phyloP scores from a whole-genome alignment of 306 rosid genomes.

The Cyamopsis tetragonoloba region DNA sequence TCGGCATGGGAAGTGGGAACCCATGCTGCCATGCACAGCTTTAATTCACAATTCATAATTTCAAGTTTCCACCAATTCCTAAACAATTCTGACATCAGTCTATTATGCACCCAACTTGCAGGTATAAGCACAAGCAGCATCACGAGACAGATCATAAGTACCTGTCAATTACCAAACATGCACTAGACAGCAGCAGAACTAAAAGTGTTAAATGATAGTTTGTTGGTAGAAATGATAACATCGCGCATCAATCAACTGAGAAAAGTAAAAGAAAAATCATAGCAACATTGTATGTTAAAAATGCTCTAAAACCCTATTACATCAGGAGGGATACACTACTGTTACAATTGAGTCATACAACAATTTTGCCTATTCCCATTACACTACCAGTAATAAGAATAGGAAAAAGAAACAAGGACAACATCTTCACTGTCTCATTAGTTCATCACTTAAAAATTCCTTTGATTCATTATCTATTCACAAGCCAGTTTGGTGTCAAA shows the following conservation, averaged over 20 bases:
- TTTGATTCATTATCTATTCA: conserved; percentile 43
- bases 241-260: background rate
- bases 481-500: conserved; percentile 89
- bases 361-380: conserved; percentile 41
- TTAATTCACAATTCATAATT: background rate
- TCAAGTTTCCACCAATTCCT: conserved; percentile 8
- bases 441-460: background rate
- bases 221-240: conserved; percentile 25
- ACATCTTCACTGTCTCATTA: conserved; percentile 22
- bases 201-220: conserved; percentile 25
- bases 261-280: conserved; percentile 18
- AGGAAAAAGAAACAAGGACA: background rate
- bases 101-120: background rate
- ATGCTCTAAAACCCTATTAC: conserved; percentile 39
- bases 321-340: conserved; percentile 24
- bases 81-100: background rate
- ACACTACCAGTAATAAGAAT: conserved; percentile 14
- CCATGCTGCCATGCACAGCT: conserved; percentile 1
- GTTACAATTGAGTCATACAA: conserved; percentile 38
- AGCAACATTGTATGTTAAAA: conserved; percentile 34
- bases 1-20: background rate
- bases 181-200: background rate
- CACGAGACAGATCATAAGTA: background rate
- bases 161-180: conserved; percentile 4
- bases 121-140: background rate